Evolutionary conservation across 78 protist species (phyloP).

Genomic region (Chrysochromulina parva): DNA sequence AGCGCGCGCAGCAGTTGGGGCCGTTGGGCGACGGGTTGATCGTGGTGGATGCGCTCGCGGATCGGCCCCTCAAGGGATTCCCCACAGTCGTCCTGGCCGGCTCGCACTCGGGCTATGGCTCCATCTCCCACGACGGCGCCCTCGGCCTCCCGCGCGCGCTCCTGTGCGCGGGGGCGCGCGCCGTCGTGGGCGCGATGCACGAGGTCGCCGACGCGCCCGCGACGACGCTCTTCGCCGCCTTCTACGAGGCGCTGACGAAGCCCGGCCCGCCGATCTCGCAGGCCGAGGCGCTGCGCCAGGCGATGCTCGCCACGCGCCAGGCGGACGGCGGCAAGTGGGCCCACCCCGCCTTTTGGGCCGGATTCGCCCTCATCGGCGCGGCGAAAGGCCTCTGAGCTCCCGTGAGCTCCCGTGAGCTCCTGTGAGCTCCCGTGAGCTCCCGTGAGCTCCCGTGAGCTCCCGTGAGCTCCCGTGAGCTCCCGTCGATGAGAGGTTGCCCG

Average conservation of each 20-base stretch:
- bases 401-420: too few species aligned
- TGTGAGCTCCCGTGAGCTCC: too few species aligned
- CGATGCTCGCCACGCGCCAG: not conserved
- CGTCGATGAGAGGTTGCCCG: too few species aligned
- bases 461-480: too few species aligned
- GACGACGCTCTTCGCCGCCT: not conserved
- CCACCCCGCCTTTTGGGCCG: not conserved
- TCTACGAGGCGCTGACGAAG: not conserved
- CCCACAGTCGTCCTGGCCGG: not conserved
- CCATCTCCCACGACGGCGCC: not conserved
- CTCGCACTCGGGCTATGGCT: not conserved
- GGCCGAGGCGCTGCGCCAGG: not conserved
- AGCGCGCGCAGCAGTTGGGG: too few species aligned
- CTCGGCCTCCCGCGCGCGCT: constrained; percentile 6
- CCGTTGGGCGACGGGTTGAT: too few species aligned
- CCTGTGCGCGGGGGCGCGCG: not conserved
- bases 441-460: too few species aligned
- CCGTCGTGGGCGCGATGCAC: not conserved
- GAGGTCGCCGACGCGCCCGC: not conserved
- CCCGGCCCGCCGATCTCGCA: not conserved
- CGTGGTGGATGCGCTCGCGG: too few species aligned
- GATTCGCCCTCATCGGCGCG: not conserved
- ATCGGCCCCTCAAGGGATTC: too few species aligned
- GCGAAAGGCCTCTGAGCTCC: too few species aligned
- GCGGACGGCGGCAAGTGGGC: not conserved